Evolutionary conservation across 2,329 filamentous ascomycete genomes (phyloP), one percentile per base, ranked within the genome.

Genomic region (Pleurostoma richardsiae): DNA sequence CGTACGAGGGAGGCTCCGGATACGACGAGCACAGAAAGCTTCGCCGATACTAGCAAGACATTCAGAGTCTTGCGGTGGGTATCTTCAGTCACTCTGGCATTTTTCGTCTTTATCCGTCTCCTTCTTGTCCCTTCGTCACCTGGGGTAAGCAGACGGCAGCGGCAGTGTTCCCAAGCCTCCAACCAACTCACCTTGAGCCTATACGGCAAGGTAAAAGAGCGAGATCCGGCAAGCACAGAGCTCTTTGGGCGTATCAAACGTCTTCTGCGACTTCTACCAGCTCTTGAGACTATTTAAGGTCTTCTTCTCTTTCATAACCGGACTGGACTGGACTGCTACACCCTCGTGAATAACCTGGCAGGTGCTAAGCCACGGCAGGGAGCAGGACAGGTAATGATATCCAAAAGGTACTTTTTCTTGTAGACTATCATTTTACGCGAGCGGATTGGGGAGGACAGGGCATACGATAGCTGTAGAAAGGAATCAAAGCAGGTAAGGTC

Each of bases 21-120:
- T 85, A 91, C 69, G 90, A 96, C 61, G 91, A 96, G 66, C 79
- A 82, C 43, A 69, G 79, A 49, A 85, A 85, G 66, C 62, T 84
- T 52, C 80, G 82, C 53, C 79, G 82, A 53, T 85, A 85, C 68
- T 83, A 72, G 71, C 61, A 62, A 63, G 62, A 65, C 63, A 57
- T 51, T 48, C 41, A 40, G 50, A 52, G 60, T 67, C 63, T 66
- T 66, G 64, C 61, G 69, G 72, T 76, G 71, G 73, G 74, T 75
- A 72, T 73, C 63, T 49, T 45, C 46, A 50, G 45, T 54, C 51
- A 48, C 42, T 54, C 49, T 54, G 50, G 45, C 46, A 47, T 52
- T 48, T 50, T 33, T 50, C 45, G 48, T 53, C 50, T 51, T 55
- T 45, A 48, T 19, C 19, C 48, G 46, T 49, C 43, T 44, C 41